These are phyloP conservation scores for Nepenthes mirabilis DNA, from an alignment of 148 eudicot species.

Conservation along the genomic window DNA sequence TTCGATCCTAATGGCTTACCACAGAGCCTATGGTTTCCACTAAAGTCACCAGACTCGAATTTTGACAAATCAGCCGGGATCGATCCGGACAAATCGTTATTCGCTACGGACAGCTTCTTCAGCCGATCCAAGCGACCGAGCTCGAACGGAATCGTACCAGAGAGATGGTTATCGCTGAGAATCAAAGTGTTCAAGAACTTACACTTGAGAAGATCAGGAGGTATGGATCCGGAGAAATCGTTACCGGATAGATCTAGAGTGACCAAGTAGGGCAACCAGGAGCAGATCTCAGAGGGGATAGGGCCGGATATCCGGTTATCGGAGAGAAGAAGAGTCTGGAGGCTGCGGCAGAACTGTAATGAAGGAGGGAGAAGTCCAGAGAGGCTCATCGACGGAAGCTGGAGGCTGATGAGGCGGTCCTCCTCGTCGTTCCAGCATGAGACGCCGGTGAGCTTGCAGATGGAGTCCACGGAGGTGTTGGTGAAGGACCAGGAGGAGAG, in stretches of 20 bases:
- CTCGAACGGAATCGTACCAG: conserved; percentile 48
- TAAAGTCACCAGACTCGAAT: conserved; percentile 21
- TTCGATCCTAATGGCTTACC: conserved; percentile 35
- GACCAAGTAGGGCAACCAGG: conserved; percentile 64
- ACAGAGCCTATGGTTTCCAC: conserved; percentile 56
- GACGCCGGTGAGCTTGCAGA: conserved; percentile 51
- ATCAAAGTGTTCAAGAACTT: conserved; percentile 43
- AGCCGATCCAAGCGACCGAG: conserved; percentile 47
- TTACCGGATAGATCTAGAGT: conserved; percentile 67
- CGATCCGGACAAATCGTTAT: conserved; percentile 41
- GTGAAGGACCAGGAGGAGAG: conserved; percentile 42
- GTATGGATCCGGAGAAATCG: conserved; percentile 39
- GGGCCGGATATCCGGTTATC: conserved; percentile 45
- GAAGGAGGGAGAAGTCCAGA: conserved; percentile 35
- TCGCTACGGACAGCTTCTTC: conserved; percentile 32
- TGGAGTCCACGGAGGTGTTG: conserved; percentile 31
- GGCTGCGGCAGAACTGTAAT: conserved; percentile 34
- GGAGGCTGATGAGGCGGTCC: conserved; percentile 48
- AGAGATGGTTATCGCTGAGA: conserved; percentile 34
- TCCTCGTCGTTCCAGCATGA: conserved; percentile 67
- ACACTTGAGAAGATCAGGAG: conserved; percentile 40
- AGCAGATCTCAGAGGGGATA: conserved; percentile 50
- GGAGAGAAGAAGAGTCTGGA: conserved; percentile 46
- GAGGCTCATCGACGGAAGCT: conserved; percentile 30
- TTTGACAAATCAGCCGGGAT: conserved; percentile 26